Conservation (phyloP, 176 grass and related monocot genomes). For the Lolium rigidum region DNA sequence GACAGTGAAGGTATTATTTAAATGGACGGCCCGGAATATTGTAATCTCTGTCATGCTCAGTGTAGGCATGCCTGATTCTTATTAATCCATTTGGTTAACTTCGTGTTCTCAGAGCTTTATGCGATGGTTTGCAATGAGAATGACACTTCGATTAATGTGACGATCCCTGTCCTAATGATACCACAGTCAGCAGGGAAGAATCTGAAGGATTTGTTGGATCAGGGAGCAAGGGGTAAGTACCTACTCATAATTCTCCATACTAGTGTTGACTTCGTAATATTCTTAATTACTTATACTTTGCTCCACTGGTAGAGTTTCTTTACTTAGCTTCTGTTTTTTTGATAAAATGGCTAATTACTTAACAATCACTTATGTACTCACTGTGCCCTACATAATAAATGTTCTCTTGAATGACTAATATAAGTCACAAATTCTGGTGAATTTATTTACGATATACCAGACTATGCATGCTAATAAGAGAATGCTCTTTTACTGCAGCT, state of each 20-base stretch:
- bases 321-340: background rate
- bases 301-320: background rate
- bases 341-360: background rate
- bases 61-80: slow-evolving; percentile 3
- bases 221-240: slow-evolving; percentile 58
- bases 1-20: slow-evolving; percentile 77
- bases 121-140: slow-evolving; percentile 96
- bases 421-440: background rate
- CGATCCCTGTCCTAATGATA: slow-evolving; percentile 93
- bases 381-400: background rate
- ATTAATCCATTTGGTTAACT: slow-evolving; percentile 26
- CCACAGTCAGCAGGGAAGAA: slow-evolving; percentile 84
- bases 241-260: slow-evolving; percentile 29
- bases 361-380: background rate
- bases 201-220: slow-evolving; percentile 57
- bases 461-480: slow-evolving; percentile 33
- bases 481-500: slow-evolving; percentile 61
- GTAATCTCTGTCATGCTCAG: slow-evolving; percentile 19
- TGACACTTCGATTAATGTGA: slow-evolving; percentile 87
- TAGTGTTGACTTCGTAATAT: background rate
- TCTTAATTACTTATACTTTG: background rate
- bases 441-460: slow-evolving; percentile 9
- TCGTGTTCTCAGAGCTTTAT: slow-evolving; percentile 77
- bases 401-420: slow-evolving; percentile 2
- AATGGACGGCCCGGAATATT: background rate